phyloP scores from a whole-genome alignment of 2,329 filamentous ascomycete genomes.

The Cercospora citrullina region DNA sequence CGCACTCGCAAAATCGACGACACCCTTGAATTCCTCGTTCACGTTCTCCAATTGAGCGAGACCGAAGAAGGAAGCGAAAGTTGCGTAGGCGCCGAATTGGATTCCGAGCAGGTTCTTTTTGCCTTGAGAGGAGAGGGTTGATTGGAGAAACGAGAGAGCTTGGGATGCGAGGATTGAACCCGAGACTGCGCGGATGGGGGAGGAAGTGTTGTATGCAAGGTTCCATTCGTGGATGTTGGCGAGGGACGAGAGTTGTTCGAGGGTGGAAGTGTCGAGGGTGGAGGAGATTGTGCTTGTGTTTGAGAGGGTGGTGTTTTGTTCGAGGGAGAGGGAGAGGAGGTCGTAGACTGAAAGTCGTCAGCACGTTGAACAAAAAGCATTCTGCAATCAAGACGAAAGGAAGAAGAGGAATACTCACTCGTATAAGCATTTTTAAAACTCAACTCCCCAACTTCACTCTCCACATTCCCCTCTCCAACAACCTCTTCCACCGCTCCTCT shows the following conservation, averaged over 20 bases:
- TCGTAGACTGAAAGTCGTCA: no score
- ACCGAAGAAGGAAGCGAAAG: conserved; percentile 62
- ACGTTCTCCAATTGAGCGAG: conserved; percentile 42
- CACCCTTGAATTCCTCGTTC: conserved; percentile 66
- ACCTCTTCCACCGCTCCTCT: conserved; percentile 55
- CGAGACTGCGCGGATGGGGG: conserved; percentile 45
- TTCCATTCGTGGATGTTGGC: conserved; percentile 80
- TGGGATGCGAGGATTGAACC: conserved; percentile 53
- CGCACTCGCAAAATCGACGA: conserved; percentile 80
- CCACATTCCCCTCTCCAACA: conserved; percentile 42
- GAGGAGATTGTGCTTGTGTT: conserved; percentile 59
- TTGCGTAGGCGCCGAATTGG: conserved; percentile 63
- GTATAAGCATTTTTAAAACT: conserved; percentile 64
- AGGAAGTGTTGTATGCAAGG: conserved; percentile 71
- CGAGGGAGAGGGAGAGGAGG: conserved; percentile 44
- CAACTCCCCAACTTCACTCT: conserved; percentile 41
- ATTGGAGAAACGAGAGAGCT: conserved; percentile 48
- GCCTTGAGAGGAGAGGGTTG: conserved; percentile 43
- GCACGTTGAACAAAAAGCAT: no score
- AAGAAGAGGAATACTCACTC: conserved; percentile 56
- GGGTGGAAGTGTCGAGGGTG: conserved; percentile 60
- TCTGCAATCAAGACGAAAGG: no score
- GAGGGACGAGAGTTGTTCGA: conserved; percentile 67
- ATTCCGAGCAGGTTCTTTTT: conserved; percentile 48
- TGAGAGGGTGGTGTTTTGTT: conserved; percentile 62